These are phyloP conservation scores for Flaveria brownii DNA, from an alignment of 129 eudicot genomes.

Conservation along the genomic window DNA sequence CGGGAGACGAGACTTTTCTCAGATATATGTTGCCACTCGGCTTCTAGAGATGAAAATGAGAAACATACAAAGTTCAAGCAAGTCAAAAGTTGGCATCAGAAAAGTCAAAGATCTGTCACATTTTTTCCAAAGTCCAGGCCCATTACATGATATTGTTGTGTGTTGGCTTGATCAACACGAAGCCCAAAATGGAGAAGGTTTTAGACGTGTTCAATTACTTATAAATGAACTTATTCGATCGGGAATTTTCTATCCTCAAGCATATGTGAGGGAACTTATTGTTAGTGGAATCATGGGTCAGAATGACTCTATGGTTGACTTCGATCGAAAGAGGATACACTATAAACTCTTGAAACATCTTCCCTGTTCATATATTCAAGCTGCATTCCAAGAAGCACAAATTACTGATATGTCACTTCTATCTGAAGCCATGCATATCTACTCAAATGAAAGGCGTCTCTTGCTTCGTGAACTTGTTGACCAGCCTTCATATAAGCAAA, in stretches of 20 bases:
- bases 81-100: constrained; percentile 24
- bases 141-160: constrained; percentile 84
- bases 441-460: constrained; percentile 78
- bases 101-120: constrained; percentile 46
- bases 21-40: constrained; percentile 66
- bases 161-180: constrained; percentile 99
- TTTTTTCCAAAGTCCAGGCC: constrained; percentile 79
- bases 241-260: constrained; percentile 82
- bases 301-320: constrained; percentile 47
- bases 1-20: constrained; percentile 80
- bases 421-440: constrained; percentile 66
- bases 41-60: constrained; percentile 63
- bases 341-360: constrained; percentile 77
- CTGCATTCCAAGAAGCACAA: constrained; percentile 74
- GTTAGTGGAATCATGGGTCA: constrained; percentile 87
- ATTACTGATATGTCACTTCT: constrained; percentile 39
- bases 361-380: constrained; percentile 55
- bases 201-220: constrained; percentile 77
- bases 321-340: constrained; percentile 64
- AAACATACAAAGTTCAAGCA: constrained; percentile 41
- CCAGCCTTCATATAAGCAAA: constrained; percentile 35
- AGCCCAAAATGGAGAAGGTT: constrained; percentile 68
- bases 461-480: constrained; percentile 58
- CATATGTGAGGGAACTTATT: constrained; percentile 81
- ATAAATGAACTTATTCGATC: constrained; percentile 63